These are phyloP conservation scores for Penicillium sp. DNA, from an alignment of 2,329 filamentous ascomycete genomes.

Conservation along the genomic window DNA sequence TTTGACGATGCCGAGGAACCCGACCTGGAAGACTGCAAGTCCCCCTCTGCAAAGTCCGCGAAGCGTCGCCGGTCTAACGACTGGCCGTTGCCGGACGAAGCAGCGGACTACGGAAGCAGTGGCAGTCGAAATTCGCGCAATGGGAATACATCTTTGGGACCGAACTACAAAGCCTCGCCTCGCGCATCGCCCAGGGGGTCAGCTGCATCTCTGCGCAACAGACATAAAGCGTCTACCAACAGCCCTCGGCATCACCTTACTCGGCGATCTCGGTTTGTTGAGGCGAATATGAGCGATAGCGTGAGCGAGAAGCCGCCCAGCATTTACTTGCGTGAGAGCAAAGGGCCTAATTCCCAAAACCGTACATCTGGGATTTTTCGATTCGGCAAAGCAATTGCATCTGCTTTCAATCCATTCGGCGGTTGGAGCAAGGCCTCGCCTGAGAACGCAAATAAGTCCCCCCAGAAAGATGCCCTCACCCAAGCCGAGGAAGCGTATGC, in stretches of 20 bases:
- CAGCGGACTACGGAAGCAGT: constrained; percentile 19
- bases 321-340: constrained; percentile 58
- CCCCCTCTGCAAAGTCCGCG: constrained; percentile 31
- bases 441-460: constrained; percentile 29
- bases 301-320: constrained; percentile 69
- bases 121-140: constrained; percentile 13
- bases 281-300: constrained; percentile 86
- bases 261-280: constrained; percentile 66
- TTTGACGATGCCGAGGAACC: constrained; percentile 39
- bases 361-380: constrained; percentile 52
- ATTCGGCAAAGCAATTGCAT: constrained; percentile 56
- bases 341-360: constrained; percentile 21
- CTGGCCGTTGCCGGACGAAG: constrained; percentile 42
- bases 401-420: constrained; percentile 55
- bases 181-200: constrained; percentile 21
- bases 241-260: constrained; percentile 35
- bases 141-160: constrained; percentile 4
- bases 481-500: constrained; percentile 55
- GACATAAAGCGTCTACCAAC: constrained; percentile 16
- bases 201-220: constrained; percentile 16
- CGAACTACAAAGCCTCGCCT: constrained; percentile 14
- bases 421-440: constrained; percentile 47
- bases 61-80: constrained; percentile 48
- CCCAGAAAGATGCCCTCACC: constrained; percentile 45
- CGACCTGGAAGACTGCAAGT: constrained; percentile 20